Evolutionary conservation across 2,329 filamentous ascomycete species (phyloP).

Genomic region (Cytospora chrysosperma): DNA sequence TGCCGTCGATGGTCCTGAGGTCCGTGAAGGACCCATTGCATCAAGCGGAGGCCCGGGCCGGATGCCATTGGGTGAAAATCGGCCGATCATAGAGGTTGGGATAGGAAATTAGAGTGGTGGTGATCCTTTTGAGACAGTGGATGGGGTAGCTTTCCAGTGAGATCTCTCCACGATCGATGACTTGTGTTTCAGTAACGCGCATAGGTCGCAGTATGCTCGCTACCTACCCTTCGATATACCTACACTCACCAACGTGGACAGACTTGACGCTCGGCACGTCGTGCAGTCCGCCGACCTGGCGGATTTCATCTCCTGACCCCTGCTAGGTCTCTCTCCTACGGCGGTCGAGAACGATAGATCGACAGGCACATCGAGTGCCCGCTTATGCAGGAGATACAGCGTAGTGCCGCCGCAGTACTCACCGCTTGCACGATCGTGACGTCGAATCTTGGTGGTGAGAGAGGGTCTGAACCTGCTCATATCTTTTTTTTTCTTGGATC

Average conservation of each 20-base stretch:
- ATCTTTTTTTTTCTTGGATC: neutral
- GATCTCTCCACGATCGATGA: neutral
- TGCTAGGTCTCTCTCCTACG: neutral
- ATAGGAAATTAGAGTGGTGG: constrained; percentile 1
- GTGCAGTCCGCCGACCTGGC: neutral
- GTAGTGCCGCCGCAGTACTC: neutral
- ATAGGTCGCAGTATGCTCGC: neutral
- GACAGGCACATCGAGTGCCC: constrained; percentile 12
- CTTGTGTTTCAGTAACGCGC: neutral
- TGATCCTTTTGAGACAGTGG: constrained; percentile 8
- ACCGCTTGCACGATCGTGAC: neutral
- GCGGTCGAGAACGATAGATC: constrained; percentile 19
- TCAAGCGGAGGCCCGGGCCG: constrained; percentile 10
- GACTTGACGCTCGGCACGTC: neutral
- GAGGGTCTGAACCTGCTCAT: neutral
- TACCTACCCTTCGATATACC: neutral
- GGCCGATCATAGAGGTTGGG: constrained; percentile 3
- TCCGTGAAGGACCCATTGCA: neutral
- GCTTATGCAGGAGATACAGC: constrained; percentile 5
- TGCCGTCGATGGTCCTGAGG: neutral
- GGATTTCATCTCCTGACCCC: neutral
- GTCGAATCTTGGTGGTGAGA: neutral
- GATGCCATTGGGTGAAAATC: neutral
- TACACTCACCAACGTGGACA: too few species aligned
- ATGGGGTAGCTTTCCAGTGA: neutral